Percentiles rank a stretch among this genome's conserved stretches.
phyloP scores from a whole-genome alignment of 805 yeast species.

The Metschnikowia continentalis region DNA sequence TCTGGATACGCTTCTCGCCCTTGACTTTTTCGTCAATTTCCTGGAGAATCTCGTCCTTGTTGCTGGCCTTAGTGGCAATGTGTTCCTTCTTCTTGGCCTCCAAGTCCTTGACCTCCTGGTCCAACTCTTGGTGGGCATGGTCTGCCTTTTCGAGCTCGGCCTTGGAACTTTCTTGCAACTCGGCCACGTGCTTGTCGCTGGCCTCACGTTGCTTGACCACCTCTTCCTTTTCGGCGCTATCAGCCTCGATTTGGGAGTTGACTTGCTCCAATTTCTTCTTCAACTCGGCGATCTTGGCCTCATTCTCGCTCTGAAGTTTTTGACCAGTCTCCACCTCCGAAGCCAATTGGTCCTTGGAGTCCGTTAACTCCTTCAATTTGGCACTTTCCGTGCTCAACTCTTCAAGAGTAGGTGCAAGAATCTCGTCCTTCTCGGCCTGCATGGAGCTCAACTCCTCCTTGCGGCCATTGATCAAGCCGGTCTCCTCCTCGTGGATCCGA shows the following conservation, averaged over 20 bases:
- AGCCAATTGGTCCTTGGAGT: slow-evolving; percentile 44
- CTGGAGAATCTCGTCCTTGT: slow-evolving; percentile 30
- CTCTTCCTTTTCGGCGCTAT: slow-evolving; percentile 30
- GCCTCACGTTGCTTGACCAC: slow-evolving; percentile 36
- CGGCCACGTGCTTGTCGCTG: slow-evolving; percentile 36
- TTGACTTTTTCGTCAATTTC: slow-evolving; percentile 35
- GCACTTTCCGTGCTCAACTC: slow-evolving; percentile 48
- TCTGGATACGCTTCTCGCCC: slow-evolving; percentile 46
- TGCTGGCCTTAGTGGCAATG: slow-evolving; percentile 31
- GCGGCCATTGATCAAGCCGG: slow-evolving; percentile 41
- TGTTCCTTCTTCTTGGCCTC: slow-evolving; percentile 36
- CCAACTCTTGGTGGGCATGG: slow-evolving; percentile 32
- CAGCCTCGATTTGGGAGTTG: slow-evolving; percentile 30
- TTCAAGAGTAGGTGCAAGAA: slow-evolving; percentile 51
- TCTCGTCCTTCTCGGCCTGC: slow-evolving; percentile 51
- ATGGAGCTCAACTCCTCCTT: slow-evolving; percentile 43
- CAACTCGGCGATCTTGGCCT: slow-evolving; percentile 42
- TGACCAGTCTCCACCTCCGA: slow-evolving; percentile 45
- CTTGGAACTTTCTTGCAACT: slow-evolving; percentile 24
- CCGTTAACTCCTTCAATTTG: slow-evolving; percentile 45
- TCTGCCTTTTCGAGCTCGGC: slow-evolving; percentile 26
- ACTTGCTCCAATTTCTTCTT: slow-evolving; percentile 42
- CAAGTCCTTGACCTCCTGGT: slow-evolving; percentile 40
- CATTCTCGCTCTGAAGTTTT: slow-evolving; percentile 41
- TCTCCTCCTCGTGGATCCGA: slow-evolving; percentile 41